phyloP scores from a whole-genome alignment of 1,284 basidiomycete genomes.

The Tetrapyrgos nigripes region DNA sequence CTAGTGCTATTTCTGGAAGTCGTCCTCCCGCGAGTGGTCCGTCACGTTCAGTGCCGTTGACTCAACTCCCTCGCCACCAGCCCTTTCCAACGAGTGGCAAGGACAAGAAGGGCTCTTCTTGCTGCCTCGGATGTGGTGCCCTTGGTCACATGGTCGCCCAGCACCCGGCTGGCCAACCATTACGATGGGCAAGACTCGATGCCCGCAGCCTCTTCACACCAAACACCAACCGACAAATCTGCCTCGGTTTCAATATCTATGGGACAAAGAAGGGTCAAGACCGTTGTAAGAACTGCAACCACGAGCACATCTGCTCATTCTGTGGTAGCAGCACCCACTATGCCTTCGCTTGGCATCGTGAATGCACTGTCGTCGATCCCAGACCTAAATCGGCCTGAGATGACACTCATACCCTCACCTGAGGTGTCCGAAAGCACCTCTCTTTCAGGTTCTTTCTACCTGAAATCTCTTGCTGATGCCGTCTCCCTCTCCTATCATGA shows the following conservation, averaged over 20 bases:
- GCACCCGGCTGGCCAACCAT: neutral
- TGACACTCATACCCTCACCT: too few relatives aligned
- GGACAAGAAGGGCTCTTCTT: too few relatives aligned
- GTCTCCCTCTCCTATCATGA: neutral
- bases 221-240: neutral
- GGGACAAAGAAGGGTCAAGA: neutral
- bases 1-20: too few relatives aligned
- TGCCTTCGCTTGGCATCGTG: neutral
- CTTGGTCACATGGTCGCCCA: too few relatives aligned
- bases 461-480: too few relatives aligned
- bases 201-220: neutral
- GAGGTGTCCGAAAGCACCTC: too few relatives aligned
- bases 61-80: too few relatives aligned
- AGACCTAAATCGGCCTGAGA: too few relatives aligned
- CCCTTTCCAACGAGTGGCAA: too few relatives aligned
- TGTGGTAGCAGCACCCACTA: neutral
- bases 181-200: neutral
- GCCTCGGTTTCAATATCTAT: slow-evolving; percentile 1
- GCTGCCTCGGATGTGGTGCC: too few relatives aligned
- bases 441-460: neutral
- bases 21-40: too few relatives aligned
- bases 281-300: neutral
- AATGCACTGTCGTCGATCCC: neutral
- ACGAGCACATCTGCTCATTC: slow-evolving; percentile 2
- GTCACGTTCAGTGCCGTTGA: too few relatives aligned